A percentile compares a stretch with the other conserved stretches of the same genome.
Evolutionary conservation across 83 land plant species (phyloP).

Genomic region (Thuja plicata): DNA sequence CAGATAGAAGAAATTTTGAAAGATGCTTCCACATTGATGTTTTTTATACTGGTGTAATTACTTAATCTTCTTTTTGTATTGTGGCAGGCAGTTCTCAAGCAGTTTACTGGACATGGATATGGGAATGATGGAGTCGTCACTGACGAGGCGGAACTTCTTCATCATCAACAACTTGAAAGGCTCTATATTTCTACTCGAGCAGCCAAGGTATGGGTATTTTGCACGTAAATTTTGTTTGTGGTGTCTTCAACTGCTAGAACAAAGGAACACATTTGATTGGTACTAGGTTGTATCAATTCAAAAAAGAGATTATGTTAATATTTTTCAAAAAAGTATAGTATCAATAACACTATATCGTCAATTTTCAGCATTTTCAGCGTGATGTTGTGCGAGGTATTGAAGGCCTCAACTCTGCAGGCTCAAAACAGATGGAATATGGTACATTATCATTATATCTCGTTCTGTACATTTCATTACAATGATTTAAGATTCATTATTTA

Average conservation of each 20-base stretch:
- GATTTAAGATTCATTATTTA: background rate
- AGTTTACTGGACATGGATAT: conserved; percentile 17
- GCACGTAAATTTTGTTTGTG: background rate
- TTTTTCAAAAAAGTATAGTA: background rate
- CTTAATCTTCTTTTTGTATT: conserved; percentile 1
- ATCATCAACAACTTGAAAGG: conserved; percentile 34
- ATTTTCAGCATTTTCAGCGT: conserved; percentile 78
- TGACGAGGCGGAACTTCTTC: conserved; percentile 63
- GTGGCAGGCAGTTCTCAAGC: conserved; percentile 13
- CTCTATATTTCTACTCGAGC: conserved; percentile 32
- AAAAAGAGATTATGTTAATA: background rate
- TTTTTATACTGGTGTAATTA: background rate
- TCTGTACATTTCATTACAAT: background rate
- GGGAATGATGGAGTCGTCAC: conserved; percentile 20
- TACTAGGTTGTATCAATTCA: background rate
- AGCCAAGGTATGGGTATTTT: conserved; percentile 22
- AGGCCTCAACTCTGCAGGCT: conserved; percentile 59
- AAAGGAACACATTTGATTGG: background rate
- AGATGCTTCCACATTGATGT: background rate
- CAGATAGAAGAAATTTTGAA: background rate
- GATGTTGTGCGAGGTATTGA: conserved; percentile 82
- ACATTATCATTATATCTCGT: conserved; percentile 15
- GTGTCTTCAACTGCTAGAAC: background rate
- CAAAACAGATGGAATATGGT: conserved; percentile 88
- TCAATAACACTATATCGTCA: conserved; percentile 11